These are phyloP conservation scores for Penicillium crustosum DNA, from an alignment of 2,329 filamentous ascomycete species.

Conservation along the genomic window DNA sequence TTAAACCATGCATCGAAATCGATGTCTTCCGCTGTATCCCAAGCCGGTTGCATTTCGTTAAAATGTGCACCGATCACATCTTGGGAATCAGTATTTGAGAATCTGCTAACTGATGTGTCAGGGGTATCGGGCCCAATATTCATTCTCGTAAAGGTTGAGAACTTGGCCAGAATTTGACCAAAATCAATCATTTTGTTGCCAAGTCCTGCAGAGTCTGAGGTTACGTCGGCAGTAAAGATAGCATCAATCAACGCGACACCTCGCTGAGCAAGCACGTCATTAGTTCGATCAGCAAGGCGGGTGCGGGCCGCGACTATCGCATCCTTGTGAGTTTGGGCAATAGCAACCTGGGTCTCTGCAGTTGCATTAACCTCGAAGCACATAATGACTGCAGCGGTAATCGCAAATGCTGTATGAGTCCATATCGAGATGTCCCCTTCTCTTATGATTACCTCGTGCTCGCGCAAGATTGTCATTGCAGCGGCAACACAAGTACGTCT, in stretches of 20 bases:
- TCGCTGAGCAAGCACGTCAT: constrained; percentile 27
- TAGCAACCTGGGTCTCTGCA: constrained; percentile 14
- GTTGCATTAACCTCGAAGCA: constrained; percentile 28
- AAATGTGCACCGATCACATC: constrained; percentile 15
- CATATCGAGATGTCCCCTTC: constrained; percentile 28
- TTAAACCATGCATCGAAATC: constrained; percentile 31
- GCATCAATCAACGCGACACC: constrained; percentile 29
- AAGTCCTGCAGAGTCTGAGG: not conserved
- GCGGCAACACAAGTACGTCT: constrained; percentile 41
- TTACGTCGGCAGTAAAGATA: constrained; percentile 23
- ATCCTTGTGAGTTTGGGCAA: constrained; percentile 21
- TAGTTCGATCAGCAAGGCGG: constrained; percentile 21
- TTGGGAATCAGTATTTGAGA: constrained; percentile 14
- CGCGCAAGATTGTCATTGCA: constrained; percentile 40
- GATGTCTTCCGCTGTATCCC: constrained; percentile 23
- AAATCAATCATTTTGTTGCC: constrained; percentile 20
- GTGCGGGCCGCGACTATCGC: constrained; percentile 24
- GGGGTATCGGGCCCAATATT: constrained; percentile 14
- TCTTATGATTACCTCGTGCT: constrained; percentile 27
- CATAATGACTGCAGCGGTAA: constrained; percentile 30
- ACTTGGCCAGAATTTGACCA: constrained; percentile 23
- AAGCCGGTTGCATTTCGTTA: constrained; percentile 20
- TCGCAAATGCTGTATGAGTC: constrained; percentile 30
- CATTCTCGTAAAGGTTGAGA: constrained; percentile 23
- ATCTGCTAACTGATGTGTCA: constrained; percentile 16